Evolutionary conservation across 1,284 basidiomycete species (phyloP).

Genomic region (Kalmanozyma brasiliensis): DNA sequence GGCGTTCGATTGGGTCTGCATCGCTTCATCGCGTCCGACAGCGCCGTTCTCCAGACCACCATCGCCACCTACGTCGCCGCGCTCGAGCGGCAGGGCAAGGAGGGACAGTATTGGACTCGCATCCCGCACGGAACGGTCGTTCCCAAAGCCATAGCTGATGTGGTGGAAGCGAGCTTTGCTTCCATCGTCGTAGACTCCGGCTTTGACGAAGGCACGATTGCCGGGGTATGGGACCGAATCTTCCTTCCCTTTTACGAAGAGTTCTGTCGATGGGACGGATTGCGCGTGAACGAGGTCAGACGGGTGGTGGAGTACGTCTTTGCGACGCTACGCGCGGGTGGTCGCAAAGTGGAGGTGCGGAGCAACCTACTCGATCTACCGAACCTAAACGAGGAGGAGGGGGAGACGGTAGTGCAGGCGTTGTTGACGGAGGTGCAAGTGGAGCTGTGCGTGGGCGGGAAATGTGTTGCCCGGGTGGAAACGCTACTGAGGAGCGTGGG

Average conservation of each 20-base stretch:
- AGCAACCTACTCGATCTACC: too few relatives aligned
- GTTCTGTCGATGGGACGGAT: slow-evolving; percentile 16
- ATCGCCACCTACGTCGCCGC: slow-evolving; percentile 6
- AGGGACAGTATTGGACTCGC: slow-evolving; percentile 29
- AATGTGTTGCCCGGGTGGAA: neutral
- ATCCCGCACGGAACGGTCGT: neutral
- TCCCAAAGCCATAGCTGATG: slow-evolving; percentile 49
- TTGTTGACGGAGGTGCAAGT: slow-evolving; percentile 8
- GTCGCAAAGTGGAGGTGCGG: too few relatives aligned
- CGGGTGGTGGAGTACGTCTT: slow-evolving; percentile 10
- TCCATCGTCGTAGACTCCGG: slow-evolving; percentile 48
- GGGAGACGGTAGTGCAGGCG: slow-evolving; percentile 7
- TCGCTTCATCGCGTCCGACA: slow-evolving; percentile 22
- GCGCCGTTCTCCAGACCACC: slow-evolving; percentile 1
- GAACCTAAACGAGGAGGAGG: slow-evolving; percentile 5
- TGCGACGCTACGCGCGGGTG: neutral
- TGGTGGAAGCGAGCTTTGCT: slow-evolving; percentile 49
- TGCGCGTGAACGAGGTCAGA: slow-evolving; percentile 11
- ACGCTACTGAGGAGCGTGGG: neutral
- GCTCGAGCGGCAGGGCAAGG: neutral
- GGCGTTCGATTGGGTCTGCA: slow-evolving; percentile 22
- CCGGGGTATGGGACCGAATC: slow-evolving; percentile 25
- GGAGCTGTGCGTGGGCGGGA: neutral
- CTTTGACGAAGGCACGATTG: slow-evolving; percentile 20
- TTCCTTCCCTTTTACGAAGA: slow-evolving; percentile 34